Base-by-base conservation (phyloP, 2,329 filamentous ascomycete genomes). In the Epicoccum nigrum region DNA sequence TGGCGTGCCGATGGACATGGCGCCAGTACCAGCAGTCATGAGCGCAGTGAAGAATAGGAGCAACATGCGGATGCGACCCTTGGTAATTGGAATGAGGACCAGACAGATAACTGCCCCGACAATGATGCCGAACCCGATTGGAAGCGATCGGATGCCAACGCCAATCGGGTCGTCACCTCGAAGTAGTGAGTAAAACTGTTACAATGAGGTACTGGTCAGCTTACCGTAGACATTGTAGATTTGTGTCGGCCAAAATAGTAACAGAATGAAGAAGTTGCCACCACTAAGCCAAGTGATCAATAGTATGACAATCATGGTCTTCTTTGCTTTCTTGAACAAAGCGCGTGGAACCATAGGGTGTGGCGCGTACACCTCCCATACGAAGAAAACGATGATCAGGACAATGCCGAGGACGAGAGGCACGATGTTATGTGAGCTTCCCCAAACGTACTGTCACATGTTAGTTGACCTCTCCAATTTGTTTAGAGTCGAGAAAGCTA, bases 21-120 rank as follows among this genome's bases (percentile, higher is more conserved):
- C 77, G 28, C 83, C 84, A 59, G 78, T 83, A 20, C 82, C 84
- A 16, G 83, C 84, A 1, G 86, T 89, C 86, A 88, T 89, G 21
- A 87, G 58, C 7, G 81, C 67, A 3, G 81, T 85, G 52, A 82
- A 82, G 23, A 78, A 70, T 43, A 87, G 80, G 72, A 88, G 79
- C 38, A 89, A 74, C 53, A 79, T 77, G 49, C 81, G 81, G 59
- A 84, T 87, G 50, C 80, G 79, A 11, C 85, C 85, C 32, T 78
- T 78, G 59, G 83, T 79, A 7, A 81, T 68, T 17, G 81, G 82
- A 19, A 89, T 75, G 2, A 87, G 73, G 54, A 78, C 76, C 2
- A 88, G 76, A 2, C 82, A 80, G 55, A 86, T 75, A 45, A 80
- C 79, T 19, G 85, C 85, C 11, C 86, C 86, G 27, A 71, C 72